phyloP scores from a whole-genome alignment of 106 monocot genomes.

The Dendrobium chrysotoxum region DNA sequence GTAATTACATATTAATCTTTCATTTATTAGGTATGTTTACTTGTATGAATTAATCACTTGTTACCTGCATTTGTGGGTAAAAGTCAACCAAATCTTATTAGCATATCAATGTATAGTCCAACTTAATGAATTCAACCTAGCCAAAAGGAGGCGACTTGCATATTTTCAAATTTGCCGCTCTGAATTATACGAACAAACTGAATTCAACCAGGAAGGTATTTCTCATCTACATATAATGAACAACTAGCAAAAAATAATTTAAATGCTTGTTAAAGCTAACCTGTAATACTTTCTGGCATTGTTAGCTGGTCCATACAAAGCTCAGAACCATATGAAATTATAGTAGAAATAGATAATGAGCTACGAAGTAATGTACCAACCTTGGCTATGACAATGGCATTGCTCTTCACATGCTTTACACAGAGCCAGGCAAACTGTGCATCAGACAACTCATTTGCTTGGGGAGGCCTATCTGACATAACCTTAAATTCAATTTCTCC shows the following conservation, averaged over 20 bases:
- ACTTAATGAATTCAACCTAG: too few relatives aligned
- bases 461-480: constrained; percentile 47
- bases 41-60: too few relatives aligned
- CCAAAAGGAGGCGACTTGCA: too few relatives aligned
- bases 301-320: neutral
- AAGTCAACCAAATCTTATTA: too few relatives aligned
- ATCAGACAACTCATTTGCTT: constrained; percentile 52
- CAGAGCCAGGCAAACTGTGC: constrained; percentile 95
- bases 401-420: constrained; percentile 98
- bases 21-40: too few relatives aligned
- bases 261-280: too few relatives aligned
- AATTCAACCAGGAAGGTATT: neutral
- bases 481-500: constrained; percentile 64
- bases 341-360: neutral
- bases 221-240: neutral
- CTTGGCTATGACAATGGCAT: constrained; percentile 98
- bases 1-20: too few relatives aligned
- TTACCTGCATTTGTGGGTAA: too few relatives aligned
- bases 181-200: neutral
- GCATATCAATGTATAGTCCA: too few relatives aligned
- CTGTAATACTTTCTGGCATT: neutral
- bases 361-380: constrained; percentile 17
- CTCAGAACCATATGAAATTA: neutral
- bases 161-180: neutral
- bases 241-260: neutral